Evolutionary conservation across 768 basidiomycete species (phyloP).

Genomic region (Botryobasidium botryosum): DNA sequence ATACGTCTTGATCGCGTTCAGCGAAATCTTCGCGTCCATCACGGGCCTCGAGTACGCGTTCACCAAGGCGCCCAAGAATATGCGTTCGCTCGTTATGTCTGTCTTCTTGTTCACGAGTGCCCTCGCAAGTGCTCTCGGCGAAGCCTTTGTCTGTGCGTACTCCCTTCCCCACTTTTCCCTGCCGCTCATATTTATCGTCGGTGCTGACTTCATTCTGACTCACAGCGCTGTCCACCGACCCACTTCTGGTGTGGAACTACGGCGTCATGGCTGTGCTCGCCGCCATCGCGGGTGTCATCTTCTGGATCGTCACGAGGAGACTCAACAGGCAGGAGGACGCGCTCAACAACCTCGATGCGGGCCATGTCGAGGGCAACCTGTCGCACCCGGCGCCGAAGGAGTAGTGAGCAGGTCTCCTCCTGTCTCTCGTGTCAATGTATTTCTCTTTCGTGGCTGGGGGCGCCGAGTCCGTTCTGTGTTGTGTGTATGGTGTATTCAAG

Average conservation of each 20-base stretch:
- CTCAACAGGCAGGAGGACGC: slow-evolving; percentile 10
- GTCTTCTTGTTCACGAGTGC: slow-evolving; percentile 34
- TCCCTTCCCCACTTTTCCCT: not conserved
- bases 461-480: not conserved
- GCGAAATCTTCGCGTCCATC: slow-evolving; percentile 19
- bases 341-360: slow-evolving; percentile 7
- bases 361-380: slow-evolving; percentile 1
- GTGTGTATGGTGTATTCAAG: not conserved
- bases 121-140: slow-evolving; percentile 16
- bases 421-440: not conserved
- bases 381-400: not conserved
- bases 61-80: slow-evolving; percentile 68
- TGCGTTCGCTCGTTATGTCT: slow-evolving; percentile 74
- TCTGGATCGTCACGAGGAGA: slow-evolving; percentile 11
- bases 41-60: slow-evolving; percentile 22
- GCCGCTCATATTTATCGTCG: too few species aligned
- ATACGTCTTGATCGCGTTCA: slow-evolving; percentile 17
- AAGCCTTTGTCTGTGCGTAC: slow-evolving; percentile 16
- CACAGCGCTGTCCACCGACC: too few species aligned
- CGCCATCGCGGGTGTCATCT: slow-evolving; percentile 10
- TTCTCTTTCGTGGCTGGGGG: not conserved
- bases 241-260: slow-evolving; percentile 13
- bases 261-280: slow-evolving; percentile 10
- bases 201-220: too few species aligned
- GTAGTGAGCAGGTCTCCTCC: slow-evolving; percentile 1